Evolutionary conservation across 345 rosid species (phyloP), one percentile per base, ranked within the genome.

Genomic region (Brassica rapa): DNA sequence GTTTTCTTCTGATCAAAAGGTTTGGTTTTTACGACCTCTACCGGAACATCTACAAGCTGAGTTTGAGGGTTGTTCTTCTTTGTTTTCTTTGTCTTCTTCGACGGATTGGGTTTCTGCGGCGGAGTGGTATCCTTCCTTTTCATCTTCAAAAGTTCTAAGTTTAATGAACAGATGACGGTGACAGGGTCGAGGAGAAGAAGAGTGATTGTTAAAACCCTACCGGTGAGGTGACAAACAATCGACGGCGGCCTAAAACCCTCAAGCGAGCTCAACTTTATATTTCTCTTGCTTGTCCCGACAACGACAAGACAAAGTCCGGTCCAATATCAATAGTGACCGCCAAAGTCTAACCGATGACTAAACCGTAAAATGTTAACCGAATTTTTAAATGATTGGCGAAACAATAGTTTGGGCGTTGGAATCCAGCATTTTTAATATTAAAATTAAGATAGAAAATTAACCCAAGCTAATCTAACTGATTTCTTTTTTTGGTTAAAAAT

Each of bases 121-220:
- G 29, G 62, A 66, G 29, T 71, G 2, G 55, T 51, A 7, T 62
- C 79, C 74, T 86, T 86, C 82, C 90, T 83, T 80, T 84, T 89
- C 81, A 75, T 84, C 86, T 60, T 68, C 11, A 4, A 19, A 19
- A 8, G 68, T 10, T 32, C 3, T 4, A 23, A 62, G 29, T 1
- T 10, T 15, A 49, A 64, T 25, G 69, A 43, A 25, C 5, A 37
- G 32, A 66, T 15, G 61, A 56, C 10, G 1, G 16, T 35, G 69
- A 65, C 41, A 41, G 12, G 9, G 46, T 39, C 27, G 39, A 77
- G 7, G 25, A 70, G 63, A 11, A 10, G 61, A 41, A 57, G 27
- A 41, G 56, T 11, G 56, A 49, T 49, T 46, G 32, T 15, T 32
- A 63, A 51, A 41, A 71, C 46, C 71, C 76, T 64, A 12, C 68